A percentile compares a stretch with the other conserved stretches of the same genome.
Conservation (phyloP, 225 moss, liverwort and hornwort species). For the Polytrichum formosum region DNA sequence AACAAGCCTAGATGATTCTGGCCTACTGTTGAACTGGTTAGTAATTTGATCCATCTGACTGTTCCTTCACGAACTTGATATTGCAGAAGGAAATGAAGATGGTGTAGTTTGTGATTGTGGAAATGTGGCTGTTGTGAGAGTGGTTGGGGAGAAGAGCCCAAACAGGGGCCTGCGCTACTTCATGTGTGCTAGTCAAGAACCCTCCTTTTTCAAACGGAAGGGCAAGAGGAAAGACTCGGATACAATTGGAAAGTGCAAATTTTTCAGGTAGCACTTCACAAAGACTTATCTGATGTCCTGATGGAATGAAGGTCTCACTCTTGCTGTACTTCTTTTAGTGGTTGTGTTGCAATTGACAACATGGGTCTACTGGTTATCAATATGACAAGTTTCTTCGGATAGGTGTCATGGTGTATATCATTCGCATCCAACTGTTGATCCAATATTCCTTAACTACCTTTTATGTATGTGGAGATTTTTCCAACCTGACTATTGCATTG, state of each 20-base stretch:
- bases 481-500: background rate
- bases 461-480: background rate
- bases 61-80: background rate
- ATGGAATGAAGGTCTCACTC: background rate
- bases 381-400: background rate
- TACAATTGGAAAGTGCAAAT: conserved; percentile 50
- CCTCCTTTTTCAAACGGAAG: conserved; percentile 57
- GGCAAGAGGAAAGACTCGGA: conserved; percentile 58
- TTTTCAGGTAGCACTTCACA: conserved; percentile 37
- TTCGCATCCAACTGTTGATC: background rate
- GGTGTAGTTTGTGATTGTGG: conserved; percentile 60
- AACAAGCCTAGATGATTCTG: no score
- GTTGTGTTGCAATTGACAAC: background rate
- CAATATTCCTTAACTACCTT: conserved; percentile 2
- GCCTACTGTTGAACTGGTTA: no score
- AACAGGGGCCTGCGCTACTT: conserved; percentile 69
- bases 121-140: conserved; percentile 48
- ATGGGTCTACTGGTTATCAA: background rate
- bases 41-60: no score
- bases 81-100: conserved; percentile 28
- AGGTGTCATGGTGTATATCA: background rate
- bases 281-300: background rate
- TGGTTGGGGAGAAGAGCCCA: conserved; percentile 60
- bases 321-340: background rate
- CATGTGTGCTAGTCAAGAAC: conserved; percentile 55